These are phyloP conservation scores for Trametes elegans DNA, from an alignment of 768 basidiomycete genomes.

Conservation along the genomic window DNA sequence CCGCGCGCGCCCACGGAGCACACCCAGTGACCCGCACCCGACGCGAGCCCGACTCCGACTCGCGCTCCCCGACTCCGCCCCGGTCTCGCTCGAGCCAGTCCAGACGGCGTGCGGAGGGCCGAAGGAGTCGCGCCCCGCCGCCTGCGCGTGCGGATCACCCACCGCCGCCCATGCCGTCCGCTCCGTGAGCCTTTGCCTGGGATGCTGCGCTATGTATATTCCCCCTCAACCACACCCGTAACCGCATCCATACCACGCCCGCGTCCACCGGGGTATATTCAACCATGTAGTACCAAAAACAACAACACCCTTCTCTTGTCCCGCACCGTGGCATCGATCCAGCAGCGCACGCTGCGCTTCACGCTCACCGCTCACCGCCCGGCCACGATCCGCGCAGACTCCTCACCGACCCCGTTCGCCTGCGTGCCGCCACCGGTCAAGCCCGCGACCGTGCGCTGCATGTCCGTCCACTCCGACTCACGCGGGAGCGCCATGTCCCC, in stretches of 20 bases:
- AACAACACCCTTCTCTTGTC: too few species aligned
- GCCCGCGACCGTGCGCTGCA: constrained; percentile 83
- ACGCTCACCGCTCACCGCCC: constrained; percentile 10
- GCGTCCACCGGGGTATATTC: too few species aligned
- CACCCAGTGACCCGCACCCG: too few species aligned
- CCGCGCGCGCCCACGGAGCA: too few species aligned
- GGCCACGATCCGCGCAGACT: constrained; percentile 29
- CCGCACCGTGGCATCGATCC: background rate
- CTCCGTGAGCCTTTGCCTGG: constrained; percentile 3
- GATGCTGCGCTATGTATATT: background rate
- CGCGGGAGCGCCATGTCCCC: constrained; percentile 87
- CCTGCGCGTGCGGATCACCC: constrained; percentile 11
- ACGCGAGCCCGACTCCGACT: too few species aligned
- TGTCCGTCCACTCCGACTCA: constrained; percentile 90
- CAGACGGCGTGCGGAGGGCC: too few species aligned
- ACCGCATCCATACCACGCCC: constrained; percentile 8
- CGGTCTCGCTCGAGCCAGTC: too few species aligned
- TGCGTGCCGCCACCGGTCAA: constrained; percentile 48
- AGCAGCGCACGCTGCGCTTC: background rate
- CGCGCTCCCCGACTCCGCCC: background rate
- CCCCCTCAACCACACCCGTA: constrained; percentile 4
- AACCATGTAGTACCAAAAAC: too few species aligned
- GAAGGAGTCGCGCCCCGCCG: background rate
- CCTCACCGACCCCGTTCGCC: constrained; percentile 34
- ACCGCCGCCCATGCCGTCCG: background rate